phyloP scores from a whole-genome alignment of 805 yeast species.

The Candida silvatica region DNA sequence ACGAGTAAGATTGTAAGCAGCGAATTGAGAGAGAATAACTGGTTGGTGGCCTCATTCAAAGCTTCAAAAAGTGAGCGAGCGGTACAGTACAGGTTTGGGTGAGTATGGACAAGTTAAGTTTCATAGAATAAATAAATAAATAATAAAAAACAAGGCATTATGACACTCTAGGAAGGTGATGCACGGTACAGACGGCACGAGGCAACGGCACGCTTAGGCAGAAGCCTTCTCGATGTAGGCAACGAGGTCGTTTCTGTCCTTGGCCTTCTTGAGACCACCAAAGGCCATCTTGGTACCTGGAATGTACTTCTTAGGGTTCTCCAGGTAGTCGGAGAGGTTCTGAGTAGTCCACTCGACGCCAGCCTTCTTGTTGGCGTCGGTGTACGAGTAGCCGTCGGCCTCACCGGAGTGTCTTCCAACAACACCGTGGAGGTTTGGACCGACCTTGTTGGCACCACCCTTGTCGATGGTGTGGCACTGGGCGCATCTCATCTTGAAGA shows the following conservation, averaged over 20 bases:
- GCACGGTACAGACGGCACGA: too few species aligned
- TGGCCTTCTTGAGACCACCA: constrained; percentile 98
- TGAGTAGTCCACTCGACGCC: constrained; percentile 84
- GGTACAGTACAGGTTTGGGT: too few species aligned
- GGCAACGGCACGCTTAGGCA: constrained; percentile 34
- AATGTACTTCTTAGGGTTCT: constrained; percentile 99
- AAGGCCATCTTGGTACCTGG: constrained; percentile 99
- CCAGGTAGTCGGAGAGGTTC: constrained; percentile 89
- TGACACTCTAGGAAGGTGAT: too few species aligned
- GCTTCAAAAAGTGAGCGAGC: too few species aligned
- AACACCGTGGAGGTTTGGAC: constrained; percentile 96
- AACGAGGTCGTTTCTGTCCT: constrained; percentile 96
- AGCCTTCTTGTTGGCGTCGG: constrained; percentile 97
- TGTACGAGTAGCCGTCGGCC: constrained; percentile 90
- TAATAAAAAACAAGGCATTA: too few species aligned
- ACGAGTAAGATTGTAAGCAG: too few species aligned
- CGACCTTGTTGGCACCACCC: constrained; percentile 98
- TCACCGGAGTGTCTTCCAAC: constrained; percentile 88
- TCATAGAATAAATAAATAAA: too few species aligned
- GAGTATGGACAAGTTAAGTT: too few species aligned
- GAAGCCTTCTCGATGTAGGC: constrained; percentile 62
- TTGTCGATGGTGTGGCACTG: constrained; percentile 97
- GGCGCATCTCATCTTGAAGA: constrained; percentile 97
- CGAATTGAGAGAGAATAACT: too few species aligned
- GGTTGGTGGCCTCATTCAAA: too few species aligned